Evolutionary conservation across 352 stramenopile genomes (phyloP).

Genomic region (Globisporangium apiculatum): DNA sequence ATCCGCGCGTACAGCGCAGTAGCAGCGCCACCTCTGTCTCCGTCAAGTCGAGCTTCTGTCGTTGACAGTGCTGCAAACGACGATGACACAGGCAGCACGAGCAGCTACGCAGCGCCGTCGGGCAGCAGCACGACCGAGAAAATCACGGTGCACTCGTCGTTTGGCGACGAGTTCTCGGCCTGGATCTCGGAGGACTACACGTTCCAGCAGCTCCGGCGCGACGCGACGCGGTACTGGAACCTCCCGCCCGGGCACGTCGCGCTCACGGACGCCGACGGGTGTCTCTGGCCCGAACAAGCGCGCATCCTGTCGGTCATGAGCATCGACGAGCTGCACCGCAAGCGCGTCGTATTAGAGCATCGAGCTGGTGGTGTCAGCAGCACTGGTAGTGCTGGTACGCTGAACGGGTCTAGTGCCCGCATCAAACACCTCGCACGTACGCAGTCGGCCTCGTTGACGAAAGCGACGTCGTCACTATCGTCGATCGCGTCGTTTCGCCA

Average conservation of each 20-base stretch:
- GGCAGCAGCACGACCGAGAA: conserved; percentile 24
- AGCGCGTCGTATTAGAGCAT: conserved; percentile 45
- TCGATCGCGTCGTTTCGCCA: conserved; percentile 1
- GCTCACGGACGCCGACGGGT: conserved; percentile 51
- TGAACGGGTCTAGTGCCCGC: background rate
- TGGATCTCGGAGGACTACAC: conserved; percentile 71
- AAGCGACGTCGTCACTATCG: background rate
- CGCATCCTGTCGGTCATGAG: conserved; percentile 57
- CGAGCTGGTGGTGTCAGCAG: conserved; percentile 20
- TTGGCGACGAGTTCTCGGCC: conserved; percentile 51
- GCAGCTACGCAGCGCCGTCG: conserved; percentile 1
- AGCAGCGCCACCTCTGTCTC: background rate
- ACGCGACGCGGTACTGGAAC: conserved; percentile 69
- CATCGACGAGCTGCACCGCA: conserved; percentile 33
- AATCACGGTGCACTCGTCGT: conserved; percentile 38
- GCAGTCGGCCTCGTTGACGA: conserved; percentile 5
- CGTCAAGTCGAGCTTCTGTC: no score
- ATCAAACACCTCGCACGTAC: conserved; percentile 13
- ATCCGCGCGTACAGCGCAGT: conserved; percentile 36
- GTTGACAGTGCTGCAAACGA: background rate
- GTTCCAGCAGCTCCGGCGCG: conserved; percentile 63
- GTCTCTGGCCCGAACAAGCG: conserved; percentile 74
- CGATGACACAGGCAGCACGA: background rate
- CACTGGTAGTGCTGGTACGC: no score
- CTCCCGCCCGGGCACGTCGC: conserved; percentile 32